These are phyloP conservation scores for Phylloporus sp. DNA, from an alignment of 768 basidiomycete genomes.

Conservation along the genomic window DNA sequence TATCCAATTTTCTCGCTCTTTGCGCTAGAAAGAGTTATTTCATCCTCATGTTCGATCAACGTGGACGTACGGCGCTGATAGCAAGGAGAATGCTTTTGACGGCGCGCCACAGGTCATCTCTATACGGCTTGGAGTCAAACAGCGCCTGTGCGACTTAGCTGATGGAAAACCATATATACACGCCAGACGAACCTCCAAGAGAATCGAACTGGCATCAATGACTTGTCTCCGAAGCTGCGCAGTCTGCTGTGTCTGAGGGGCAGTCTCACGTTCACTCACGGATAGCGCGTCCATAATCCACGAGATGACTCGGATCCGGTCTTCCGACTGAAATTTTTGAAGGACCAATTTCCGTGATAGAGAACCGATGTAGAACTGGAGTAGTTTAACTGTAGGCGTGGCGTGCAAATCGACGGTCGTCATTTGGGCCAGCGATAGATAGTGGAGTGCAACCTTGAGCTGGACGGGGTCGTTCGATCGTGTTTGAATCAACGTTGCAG, in stretches of 20 bases:
- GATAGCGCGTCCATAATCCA: conserved; percentile 42
- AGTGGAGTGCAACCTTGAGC: conserved; percentile 37
- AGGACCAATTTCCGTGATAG: conserved; percentile 44
- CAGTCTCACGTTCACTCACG: conserved; percentile 32
- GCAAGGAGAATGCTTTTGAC: conserved; percentile 20
- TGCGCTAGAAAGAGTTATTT: conserved; percentile 38
- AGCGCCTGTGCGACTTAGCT: conserved; percentile 12
- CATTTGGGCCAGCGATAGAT: conserved; percentile 43
- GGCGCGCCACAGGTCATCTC: conserved; percentile 19
- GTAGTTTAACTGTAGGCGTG: conserved; percentile 41
- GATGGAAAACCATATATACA: neutral
- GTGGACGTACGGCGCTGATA: conserved; percentile 25
- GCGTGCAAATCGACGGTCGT: conserved; percentile 39
- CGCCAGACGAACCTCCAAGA: conserved; percentile 39
- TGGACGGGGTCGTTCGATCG: conserved; percentile 28
- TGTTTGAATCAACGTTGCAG: conserved; percentile 29
- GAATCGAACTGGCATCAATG: conserved; percentile 44
- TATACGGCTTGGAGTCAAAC: conserved; percentile 24
- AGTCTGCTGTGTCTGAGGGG: conserved; percentile 25
- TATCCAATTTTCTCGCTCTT: conserved; percentile 38
- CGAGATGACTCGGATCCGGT: conserved; percentile 43
- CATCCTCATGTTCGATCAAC: conserved; percentile 4
- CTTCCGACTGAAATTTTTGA: conserved; percentile 39
- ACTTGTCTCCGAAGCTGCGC: conserved; percentile 41
- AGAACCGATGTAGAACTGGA: conserved; percentile 48